Evolutionary conservation across 805 yeast genomes (phyloP), one percentile per base, ranked within the genome.

Genomic region (Wickerhamomyces bisporus): DNA sequence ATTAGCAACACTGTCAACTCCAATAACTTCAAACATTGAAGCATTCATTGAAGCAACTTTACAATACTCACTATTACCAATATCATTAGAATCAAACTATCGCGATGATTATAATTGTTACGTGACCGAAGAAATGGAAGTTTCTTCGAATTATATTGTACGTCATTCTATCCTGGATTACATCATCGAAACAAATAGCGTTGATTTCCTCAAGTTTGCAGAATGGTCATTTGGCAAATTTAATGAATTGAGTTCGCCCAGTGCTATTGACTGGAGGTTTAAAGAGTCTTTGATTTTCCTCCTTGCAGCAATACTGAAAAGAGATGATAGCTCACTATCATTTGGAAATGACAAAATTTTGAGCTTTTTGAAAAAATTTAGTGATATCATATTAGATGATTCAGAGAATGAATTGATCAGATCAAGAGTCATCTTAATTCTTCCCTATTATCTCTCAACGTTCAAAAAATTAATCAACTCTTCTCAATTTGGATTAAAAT

Each of bases 91-190:
- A 26, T 71, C 69, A 5, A 45, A 44, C n/a, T 85, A 81, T 69
- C 55, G 59, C 4, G 65, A 62, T 2, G 89, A 88, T 52, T 73
- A 78, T 52, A 86, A 88, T 51, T 60, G 58, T 3, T 87, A 77
- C 56, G 84, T 86, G 6, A 74, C 88, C 3, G 81, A 77, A 26
- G 88, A 85, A 40, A 69, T 86, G 2, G 96, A 87, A 2, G 67
- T 88, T 24, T 62, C 80, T 0, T 62, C 79, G 0, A 74, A 72
- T 5, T 59, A 61, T 9, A 58, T 71, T 2, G 72, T 80, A 1
- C 71, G 98, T 37, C 82, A 79, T 34, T 71, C 83, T 0, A 63
- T 80, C 1, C 65, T 67, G 20, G 86, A 81, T 21, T 71, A 76
- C 25, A 45, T 85, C 5, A 60, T 73, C 0, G 79, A 76, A 16